Evolutionary conservation across 164 flowering plant genomes (phyloP), one percentile per base, ranked within the genome.

Genomic region (Akebia trifoliata): DNA sequence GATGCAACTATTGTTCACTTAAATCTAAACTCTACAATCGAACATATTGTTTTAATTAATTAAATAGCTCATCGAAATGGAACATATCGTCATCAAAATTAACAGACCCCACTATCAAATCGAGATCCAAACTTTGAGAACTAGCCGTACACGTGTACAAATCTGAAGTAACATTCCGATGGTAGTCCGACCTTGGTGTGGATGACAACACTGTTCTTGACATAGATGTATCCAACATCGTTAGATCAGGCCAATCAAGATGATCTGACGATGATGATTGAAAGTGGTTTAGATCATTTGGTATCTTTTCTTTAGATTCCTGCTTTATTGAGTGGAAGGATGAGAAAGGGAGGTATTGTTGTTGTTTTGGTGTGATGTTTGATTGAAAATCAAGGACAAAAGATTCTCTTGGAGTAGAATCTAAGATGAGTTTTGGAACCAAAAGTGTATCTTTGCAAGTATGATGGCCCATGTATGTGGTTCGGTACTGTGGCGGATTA

Each of bases 401-500:
- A 40, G 45, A 21, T 22, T 50, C 60, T 56, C 42, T 55, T 22
- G 65, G 42, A 25, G n/a, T n/a, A n/a, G 74, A 57, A 35, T 57
- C 53, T 38, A 62, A 0, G 36, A 57, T 3, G 15, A 76, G 37
- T 8, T 52, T 62, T 0, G 74, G 77, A 29, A 63, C 30, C 31
- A 49, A 67, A 8, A 52, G 30, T 56, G 31, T 57, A 35, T 53
- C 66, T 50, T 46, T 72, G 76, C 94, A 86, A 0, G 84, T 80
- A 60, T 86, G 94, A 5, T 57, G 55, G 1, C 86, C 81, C 18
- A 75, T 72, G 75, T 83, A 86, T 0, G 76, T 77, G 54, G 69
- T 76, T 3, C 39, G 71, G 65, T 64, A 80, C 68, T 48, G 43
- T 1, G 63, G 22, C 0, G 79, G 76, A 0, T 77, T 48, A 1